A percentile compares a stretch with the other conserved stretches of the same genome.
Conservation (phyloP, 257 asterid genomes). For the Salvia splendens region DNA sequence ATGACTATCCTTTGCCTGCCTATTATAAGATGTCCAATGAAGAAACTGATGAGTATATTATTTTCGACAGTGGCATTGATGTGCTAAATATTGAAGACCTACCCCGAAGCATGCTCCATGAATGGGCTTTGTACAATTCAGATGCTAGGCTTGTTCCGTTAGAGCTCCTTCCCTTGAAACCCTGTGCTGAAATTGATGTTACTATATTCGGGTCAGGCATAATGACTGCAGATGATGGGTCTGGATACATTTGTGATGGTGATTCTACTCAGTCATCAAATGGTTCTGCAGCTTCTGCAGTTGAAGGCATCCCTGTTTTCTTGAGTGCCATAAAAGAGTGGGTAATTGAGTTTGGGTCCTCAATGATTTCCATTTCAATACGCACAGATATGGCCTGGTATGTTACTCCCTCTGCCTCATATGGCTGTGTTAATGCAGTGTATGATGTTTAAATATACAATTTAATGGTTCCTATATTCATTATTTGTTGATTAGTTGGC, state of each 20-base stretch:
- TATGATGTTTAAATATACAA: conserved; percentile 6
- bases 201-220: conserved; percentile 87
- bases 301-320: conserved; percentile 79
- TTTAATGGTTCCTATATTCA: conserved; percentile 1
- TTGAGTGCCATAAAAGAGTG: conserved; percentile 93
- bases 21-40: conserved; percentile 66
- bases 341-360: conserved; percentile 89
- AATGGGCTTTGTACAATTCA: conserved; percentile 92
- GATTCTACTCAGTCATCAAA: conserved; percentile 61
- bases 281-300: conserved; percentile 50
- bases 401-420: conserved; percentile 14
- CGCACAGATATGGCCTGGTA: conserved; percentile 98
- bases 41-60: conserved; percentile 84
- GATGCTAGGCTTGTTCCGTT: conserved; percentile 86
- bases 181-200: conserved; percentile 90
- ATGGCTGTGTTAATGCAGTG: not conserved
- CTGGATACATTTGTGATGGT: conserved; percentile 74
- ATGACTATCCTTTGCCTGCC: conserved; percentile 92
- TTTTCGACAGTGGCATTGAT: conserved; percentile 67
- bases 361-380: conserved; percentile 74
- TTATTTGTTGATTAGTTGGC: not conserved
- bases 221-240: conserved; percentile 85
- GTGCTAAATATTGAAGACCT: conserved; percentile 59
- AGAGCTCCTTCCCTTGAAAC: conserved; percentile 91
- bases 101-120: conserved; percentile 80